These are phyloP conservation scores for Oxyria digyna DNA, from an alignment of 148 eudicot genomes.

Conservation along the genomic window DNA sequence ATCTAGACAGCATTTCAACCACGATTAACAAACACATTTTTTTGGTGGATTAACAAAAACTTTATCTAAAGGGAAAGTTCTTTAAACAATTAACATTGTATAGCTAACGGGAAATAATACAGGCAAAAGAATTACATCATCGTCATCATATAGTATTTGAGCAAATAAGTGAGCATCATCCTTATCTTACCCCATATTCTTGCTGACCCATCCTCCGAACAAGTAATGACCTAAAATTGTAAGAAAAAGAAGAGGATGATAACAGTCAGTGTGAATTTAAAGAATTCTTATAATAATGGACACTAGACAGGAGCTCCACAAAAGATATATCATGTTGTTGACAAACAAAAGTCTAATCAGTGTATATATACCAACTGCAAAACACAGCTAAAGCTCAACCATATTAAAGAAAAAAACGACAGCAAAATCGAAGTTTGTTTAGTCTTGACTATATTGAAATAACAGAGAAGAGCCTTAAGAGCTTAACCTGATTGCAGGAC, in stretches of 20 bases:
- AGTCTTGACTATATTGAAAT: neutral
- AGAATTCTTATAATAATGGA: neutral
- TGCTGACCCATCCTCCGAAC: conserved; percentile 96
- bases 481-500: conserved; percentile 63
- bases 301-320: neutral
- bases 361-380: neutral
- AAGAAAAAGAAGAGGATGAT: neutral
- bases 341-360: neutral
- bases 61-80: neutral
- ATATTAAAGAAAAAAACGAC: neutral
- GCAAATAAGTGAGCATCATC: neutral
- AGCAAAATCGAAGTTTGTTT: neutral
- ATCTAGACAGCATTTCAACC: conserved; percentile 29
- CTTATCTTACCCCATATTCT: conserved; percentile 76
- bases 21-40: neutral
- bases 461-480: neutral
- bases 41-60: too few relatives aligned
- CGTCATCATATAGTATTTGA: neutral
- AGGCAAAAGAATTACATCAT: neutral
- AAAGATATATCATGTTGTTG: neutral
- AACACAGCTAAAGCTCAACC: neutral
- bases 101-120: too few relatives aligned
- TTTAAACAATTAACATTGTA: neutral
- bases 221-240: conserved; percentile 67
- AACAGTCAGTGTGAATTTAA: neutral